phyloP scores from a whole-genome alignment of 1,284 basidiomycete species.

The Xerocomus minutiporus region DNA sequence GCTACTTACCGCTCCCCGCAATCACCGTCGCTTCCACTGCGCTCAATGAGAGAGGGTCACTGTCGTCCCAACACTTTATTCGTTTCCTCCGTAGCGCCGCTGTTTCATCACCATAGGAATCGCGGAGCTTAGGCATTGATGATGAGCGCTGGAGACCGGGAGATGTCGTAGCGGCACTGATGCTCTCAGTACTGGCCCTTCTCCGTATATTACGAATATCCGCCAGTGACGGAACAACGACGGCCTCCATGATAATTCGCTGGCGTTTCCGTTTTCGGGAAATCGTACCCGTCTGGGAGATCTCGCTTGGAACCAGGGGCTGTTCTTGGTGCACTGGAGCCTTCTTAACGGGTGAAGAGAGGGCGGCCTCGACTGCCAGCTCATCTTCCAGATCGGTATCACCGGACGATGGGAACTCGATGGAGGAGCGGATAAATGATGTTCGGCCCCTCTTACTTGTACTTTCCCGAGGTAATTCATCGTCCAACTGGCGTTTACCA shows the following conservation, averaged over 20 bases:
- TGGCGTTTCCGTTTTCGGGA: constrained; percentile 42
- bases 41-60: constrained; percentile 29
- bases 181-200: constrained; percentile 19
- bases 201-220: constrained; percentile 25
- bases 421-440: constrained; percentile 31
- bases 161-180: not conserved
- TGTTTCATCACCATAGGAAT: constrained; percentile 14
- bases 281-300: constrained; percentile 2
- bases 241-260: constrained; percentile 49
- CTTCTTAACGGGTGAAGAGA: constrained; percentile 21
- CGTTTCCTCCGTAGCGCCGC: constrained; percentile 19
- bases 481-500: constrained; percentile 39
- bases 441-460: constrained; percentile 33
- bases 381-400: constrained; percentile 31
- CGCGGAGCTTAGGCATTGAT: constrained; percentile 23
- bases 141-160: constrained; percentile 25
- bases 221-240: constrained; percentile 45
- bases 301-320: not conserved
- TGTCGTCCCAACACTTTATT: constrained; percentile 21
- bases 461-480: constrained; percentile 28
- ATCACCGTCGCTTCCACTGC: constrained; percentile 33
- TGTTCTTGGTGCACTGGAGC: not conserved
- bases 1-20: constrained; percentile 43
- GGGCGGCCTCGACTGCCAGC: constrained; percentile 23
- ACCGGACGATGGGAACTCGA: constrained; percentile 17